A percentile compares a stretch with the other conserved stretches of the same genome.
Conservation (phyloP, 1,139 yeast genomes). For the Geotrichum siamense region DNA sequence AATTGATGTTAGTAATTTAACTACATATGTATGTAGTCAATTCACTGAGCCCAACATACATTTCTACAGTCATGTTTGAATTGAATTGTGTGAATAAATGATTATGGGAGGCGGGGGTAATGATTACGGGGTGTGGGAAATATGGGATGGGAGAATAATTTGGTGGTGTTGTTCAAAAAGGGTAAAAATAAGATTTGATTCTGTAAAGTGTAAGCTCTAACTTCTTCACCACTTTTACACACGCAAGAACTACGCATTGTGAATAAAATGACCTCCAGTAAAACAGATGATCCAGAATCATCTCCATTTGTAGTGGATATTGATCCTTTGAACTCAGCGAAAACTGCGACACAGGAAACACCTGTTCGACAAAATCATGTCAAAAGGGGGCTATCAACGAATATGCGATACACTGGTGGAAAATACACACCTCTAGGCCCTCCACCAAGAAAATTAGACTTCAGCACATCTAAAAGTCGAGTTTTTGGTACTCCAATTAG, state of each 20-base stretch:
- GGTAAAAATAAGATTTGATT: background rate
- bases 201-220: no score
- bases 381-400: background rate
- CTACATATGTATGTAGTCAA: no score
- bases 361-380: background rate
- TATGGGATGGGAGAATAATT: background rate
- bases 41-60: no score
- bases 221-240: background rate
- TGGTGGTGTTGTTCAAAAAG: slow-evolving; percentile 8
- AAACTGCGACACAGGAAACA: background rate
- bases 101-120: no score
- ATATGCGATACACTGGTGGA: background rate
- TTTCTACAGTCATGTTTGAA: slow-evolving; percentile 5
- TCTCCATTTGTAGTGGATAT: slow-evolving; percentile 11
- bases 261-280: background rate
- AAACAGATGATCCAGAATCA: slow-evolving; percentile 1
- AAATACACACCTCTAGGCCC: slow-evolving; percentile 1
- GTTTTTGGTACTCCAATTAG: slow-evolving; percentile 2
- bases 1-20: slow-evolving; percentile 2
- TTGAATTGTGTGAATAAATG: background rate
- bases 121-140: background rate
- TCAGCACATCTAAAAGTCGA: background rate
- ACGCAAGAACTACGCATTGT: background rate
- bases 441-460: background rate
- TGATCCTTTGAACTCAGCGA: slow-evolving; percentile 5